These are phyloP conservation scores for Penicillium sp. DNA, from an alignment of 2,329 filamentous ascomycete genomes.

Conservation along the genomic window DNA sequence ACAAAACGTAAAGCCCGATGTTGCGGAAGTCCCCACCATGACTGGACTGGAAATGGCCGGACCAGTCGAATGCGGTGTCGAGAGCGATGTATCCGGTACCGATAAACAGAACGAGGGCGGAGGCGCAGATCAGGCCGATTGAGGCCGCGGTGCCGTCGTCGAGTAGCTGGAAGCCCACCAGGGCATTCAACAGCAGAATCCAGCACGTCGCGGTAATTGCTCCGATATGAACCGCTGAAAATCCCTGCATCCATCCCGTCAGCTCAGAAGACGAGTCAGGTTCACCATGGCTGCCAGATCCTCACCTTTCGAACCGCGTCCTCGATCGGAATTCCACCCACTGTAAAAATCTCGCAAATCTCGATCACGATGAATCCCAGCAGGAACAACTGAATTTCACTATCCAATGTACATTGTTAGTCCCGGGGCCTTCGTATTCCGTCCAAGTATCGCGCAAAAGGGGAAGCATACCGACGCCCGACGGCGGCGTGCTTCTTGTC, in stretches of 20 bases:
- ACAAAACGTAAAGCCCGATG: slow-evolving; percentile 88
- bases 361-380: slow-evolving; percentile 79
- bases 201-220: slow-evolving; percentile 84
- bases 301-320: slow-evolving; percentile 65
- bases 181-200: slow-evolving; percentile 86
- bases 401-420: slow-evolving; percentile 40
- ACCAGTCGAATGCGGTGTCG: slow-evolving; percentile 86
- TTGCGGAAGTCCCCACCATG: slow-evolving; percentile 59
- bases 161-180: slow-evolving; percentile 88
- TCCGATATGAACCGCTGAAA: slow-evolving; percentile 85
- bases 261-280: slow-evolving; percentile 7
- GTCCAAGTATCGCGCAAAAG: neutral
- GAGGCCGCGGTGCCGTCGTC: slow-evolving; percentile 91
- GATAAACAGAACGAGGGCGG: slow-evolving; percentile 70
- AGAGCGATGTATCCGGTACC: slow-evolving; percentile 94
- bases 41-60: slow-evolving; percentile 68
- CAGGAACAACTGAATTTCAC: slow-evolving; percentile 96
- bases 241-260: slow-evolving; percentile 57
- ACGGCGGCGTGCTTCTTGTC: slow-evolving; percentile 91
- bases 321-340: slow-evolving; percentile 80
- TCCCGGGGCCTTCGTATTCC: neutral
- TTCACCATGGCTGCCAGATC: neutral
- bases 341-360: slow-evolving; percentile 94
- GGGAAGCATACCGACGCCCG: slow-evolving; percentile 68
- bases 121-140: slow-evolving; percentile 68